Evolutionary conservation across 2,329 filamentous ascomycete species (phyloP), one percentile per base, ranked within the genome.

Genomic region (Cercospora sp.): DNA sequence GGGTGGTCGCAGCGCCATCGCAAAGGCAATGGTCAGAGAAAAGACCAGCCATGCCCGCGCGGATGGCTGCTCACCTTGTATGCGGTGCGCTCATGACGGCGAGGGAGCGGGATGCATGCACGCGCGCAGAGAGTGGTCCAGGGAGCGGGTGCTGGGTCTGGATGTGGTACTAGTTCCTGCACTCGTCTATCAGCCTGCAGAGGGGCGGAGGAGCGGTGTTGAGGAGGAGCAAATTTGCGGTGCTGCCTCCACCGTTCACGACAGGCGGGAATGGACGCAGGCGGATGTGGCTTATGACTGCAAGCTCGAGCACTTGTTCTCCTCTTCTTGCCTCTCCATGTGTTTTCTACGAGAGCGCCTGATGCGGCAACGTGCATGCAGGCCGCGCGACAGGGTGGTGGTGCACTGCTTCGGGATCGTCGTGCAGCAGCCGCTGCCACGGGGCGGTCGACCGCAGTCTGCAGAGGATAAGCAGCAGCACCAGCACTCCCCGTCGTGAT

Each of bases 1-100:
- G 9, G 62, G 62, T 6, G 48, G 62, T 39, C 62, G 48, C n/a
- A 64, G 48, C 0, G 62, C 62, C 62, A 64, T 64, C 20, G 53
- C 53, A 28, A 18, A 55, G 28, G 45, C 18, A 30, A 7, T 28
- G 45, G 28, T 36, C 39, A 45, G 28, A 18, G 42, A 1, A 13
- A 1, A 8, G 60, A 51, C 23, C 23, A 31, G 36, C 26, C 10
- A 26, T 30, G 53, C 26, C 16, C 16, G 30, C 26, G 26, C 53
- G 53, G 53, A 58, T 16, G 53, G 53, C 26, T 33, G 28, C 45
- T 55, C 18, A 55, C 61, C 45, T 64, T 64, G 61, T 28, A 61
- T 61, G 59, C 33, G 33, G 59, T 30, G 59, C 36, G 23, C 33
- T 61, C 59, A 61, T 61, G 59, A 18, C 39, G 59, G 48, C 48